phyloP scores from a whole-genome alignment of 169 alveolate species.

The Cryptosporidium sp. region DNA sequence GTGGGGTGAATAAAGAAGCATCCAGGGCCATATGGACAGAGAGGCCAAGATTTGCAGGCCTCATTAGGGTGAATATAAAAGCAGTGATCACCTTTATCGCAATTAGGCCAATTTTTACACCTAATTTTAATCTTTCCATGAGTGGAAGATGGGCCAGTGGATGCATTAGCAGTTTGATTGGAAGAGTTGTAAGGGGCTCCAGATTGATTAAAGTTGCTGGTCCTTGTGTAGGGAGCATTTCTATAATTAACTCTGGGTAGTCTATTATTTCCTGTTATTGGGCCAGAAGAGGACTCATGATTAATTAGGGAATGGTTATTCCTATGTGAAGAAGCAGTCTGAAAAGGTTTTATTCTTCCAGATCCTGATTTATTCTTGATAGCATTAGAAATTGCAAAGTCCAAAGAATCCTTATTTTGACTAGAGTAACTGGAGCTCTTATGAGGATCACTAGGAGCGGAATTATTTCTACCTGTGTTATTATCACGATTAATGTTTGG shows the following conservation, averaged over 20 bases:
- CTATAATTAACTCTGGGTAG: conserved; percentile 33
- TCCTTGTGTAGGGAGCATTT: conserved; percentile 60
- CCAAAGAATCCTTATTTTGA: conserved; percentile 63
- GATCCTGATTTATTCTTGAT: conserved; percentile 35
- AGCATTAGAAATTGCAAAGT: conserved; percentile 72
- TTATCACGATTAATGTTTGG: background rate
- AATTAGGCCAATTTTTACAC: conserved; percentile 72
- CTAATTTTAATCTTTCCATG: conserved; percentile 57
- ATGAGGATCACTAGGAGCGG: background rate
- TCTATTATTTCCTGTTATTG: background rate
- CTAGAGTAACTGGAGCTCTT: background rate
- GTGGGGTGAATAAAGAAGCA: conserved; percentile 72
- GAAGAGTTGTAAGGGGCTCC: conserved; percentile 16
- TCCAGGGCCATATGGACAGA: conserved; percentile 74
- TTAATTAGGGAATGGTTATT: background rate
- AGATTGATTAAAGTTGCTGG: conserved; percentile 10
- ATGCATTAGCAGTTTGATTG: conserved; percentile 1
- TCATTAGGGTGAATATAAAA: conserved; percentile 72
- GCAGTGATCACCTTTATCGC: conserved; percentile 70
- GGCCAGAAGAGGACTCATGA: conserved; percentile 42
- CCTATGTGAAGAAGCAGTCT: background rate
- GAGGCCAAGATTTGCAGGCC: conserved; percentile 71
- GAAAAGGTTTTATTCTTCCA: conserved; percentile 28
- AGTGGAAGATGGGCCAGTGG: conserved; percentile 3
- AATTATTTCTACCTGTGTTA: background rate